Evolutionary conservation across 768 basidiomycete genomes (phyloP).

Genomic region (Boletus reticuloceps): DNA sequence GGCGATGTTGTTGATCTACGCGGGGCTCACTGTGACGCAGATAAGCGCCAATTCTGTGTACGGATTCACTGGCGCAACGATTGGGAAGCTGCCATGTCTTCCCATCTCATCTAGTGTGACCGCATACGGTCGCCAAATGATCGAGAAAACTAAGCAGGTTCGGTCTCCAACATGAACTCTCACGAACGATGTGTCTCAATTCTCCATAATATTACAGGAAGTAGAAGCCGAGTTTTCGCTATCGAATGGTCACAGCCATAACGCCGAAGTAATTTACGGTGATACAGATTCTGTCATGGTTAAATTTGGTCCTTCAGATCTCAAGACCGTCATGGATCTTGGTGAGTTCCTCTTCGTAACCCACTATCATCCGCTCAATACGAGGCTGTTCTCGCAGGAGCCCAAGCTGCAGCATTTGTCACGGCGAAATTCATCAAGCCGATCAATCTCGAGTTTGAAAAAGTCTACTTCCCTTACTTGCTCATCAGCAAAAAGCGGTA

Average conservation of each 20-base stretch:
- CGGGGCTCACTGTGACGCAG: constrained; percentile 41
- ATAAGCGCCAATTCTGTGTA: constrained; percentile 99
- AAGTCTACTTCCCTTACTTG: constrained; percentile 97
- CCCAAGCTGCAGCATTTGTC: constrained; percentile 90
- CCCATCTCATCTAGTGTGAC: constrained; percentile 95
- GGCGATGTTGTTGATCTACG: background rate
- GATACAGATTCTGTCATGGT: constrained; percentile 99
- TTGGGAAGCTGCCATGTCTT: constrained; percentile 95
- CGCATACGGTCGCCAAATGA: constrained; percentile 98
- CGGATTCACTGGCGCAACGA: constrained; percentile 96
- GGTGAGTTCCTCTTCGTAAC: constrained; percentile 47
- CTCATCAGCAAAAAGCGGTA: constrained; percentile 99
- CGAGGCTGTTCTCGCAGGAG: constrained; percentile 48
- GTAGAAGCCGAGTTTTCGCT: constrained; percentile 87
- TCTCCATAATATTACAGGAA: constrained; percentile 41
- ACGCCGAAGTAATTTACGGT: constrained; percentile 96
- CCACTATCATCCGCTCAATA: background rate
- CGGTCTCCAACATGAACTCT: constrained; percentile 5
- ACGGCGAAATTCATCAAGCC: constrained; percentile 90
- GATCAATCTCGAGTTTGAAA: constrained; percentile 99
- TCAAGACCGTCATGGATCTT: constrained; percentile 84
- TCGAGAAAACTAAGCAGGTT: constrained; percentile 91
- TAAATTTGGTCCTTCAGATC: constrained; percentile 87
- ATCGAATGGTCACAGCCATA: constrained; percentile 79
- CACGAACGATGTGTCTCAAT: background rate